These are phyloP conservation scores for Cystobasidium ongulense DNA, from an alignment of 768 basidiomycete species.

Conservation along the genomic window DNA sequence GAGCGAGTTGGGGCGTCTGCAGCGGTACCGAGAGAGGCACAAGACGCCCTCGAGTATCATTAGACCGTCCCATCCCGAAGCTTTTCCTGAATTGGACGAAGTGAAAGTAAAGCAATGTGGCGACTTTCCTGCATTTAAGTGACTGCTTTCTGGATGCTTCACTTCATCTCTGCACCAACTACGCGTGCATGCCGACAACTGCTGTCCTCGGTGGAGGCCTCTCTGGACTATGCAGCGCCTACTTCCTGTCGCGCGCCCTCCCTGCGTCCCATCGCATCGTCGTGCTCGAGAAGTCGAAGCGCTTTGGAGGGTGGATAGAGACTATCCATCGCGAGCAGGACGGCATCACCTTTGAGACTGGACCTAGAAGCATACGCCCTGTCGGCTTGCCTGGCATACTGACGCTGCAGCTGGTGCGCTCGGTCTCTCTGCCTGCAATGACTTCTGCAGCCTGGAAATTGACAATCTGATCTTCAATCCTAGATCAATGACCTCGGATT, in stretches of 20 bases:
- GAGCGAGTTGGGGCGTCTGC: neutral
- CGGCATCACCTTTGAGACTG: conserved; percentile 64
- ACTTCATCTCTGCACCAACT: no score
- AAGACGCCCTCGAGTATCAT: neutral
- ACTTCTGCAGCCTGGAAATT: neutral
- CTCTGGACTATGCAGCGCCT: conserved; percentile 71
- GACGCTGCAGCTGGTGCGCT: conserved; percentile 69
- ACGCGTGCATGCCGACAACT: conserved; percentile 3
- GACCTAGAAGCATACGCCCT: conserved; percentile 77
- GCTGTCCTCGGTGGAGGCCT: conserved; percentile 72
- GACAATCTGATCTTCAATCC: conserved; percentile 1
- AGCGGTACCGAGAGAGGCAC: conserved; percentile 19
- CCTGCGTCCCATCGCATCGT: conserved; percentile 54
- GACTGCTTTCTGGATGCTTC: no score
- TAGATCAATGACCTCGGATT: conserved; percentile 73
- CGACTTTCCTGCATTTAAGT: neutral
- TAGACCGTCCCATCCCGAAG: neutral
- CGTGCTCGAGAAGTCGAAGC: conserved; percentile 58
- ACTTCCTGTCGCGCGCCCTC: conserved; percentile 62
- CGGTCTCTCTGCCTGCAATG: conserved; percentile 17
- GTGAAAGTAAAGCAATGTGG: neutral
- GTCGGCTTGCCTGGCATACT: conserved; percentile 54
- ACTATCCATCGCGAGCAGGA: conserved; percentile 49
- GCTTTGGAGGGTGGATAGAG: conserved; percentile 79
- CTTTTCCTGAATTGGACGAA: no score